Base-by-base conservation (phyloP, 495 filamentous ascomycete species). In the Polyplosphaeria fusca region DNA sequence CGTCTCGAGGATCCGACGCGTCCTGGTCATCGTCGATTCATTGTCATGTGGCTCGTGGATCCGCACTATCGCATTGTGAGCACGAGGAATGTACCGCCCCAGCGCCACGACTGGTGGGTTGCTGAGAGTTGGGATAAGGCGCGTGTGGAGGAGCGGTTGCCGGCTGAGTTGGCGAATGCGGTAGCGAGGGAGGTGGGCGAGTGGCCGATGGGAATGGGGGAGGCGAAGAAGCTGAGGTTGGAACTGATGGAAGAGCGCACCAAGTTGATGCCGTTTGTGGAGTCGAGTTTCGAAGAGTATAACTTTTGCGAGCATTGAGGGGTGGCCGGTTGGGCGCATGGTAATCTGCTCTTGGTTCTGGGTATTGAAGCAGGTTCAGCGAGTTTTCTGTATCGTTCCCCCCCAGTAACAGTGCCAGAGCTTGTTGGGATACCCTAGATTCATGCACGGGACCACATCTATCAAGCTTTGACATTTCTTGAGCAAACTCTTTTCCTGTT, bases 31-130 rank as follows among this genome's bases (percentile, higher is more conserved):
- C 55, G 67, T 11, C 32, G 52, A 24, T 51, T 68, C 41, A 22
- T 70, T 1, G 66, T 55, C 12, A 40, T 69, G 16, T 69, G 50
- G 19, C 57, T 68, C 5, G 66, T 68, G 0, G 63, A 68, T 42
- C 66, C 67, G 13, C 3, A 64, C 49, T 42, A 26, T 2, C 66
- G 35, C 51, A 58, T 58, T 16, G 24, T 46, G 19, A 51, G 47
- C 18, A 58, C 55, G 4, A 38, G 37, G 1, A 58, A 58, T 37
- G 55, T 58, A 11, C 55, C 55, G 5, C 55, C 55, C 5, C 55
- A 67, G 56, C 62, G 50, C 32, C 11, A 43, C 12, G 50, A 63
- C 24, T 70, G 68, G 68, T 67, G 60, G 60, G 27, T 37, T 13
- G 57, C 64, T 18, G 39, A 38, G 20, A 19, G 16, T 25, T 27